phyloP scores from a whole-genome alignment of 805 yeast genomes.

The Saccharomycodes ludwigii region DNA sequence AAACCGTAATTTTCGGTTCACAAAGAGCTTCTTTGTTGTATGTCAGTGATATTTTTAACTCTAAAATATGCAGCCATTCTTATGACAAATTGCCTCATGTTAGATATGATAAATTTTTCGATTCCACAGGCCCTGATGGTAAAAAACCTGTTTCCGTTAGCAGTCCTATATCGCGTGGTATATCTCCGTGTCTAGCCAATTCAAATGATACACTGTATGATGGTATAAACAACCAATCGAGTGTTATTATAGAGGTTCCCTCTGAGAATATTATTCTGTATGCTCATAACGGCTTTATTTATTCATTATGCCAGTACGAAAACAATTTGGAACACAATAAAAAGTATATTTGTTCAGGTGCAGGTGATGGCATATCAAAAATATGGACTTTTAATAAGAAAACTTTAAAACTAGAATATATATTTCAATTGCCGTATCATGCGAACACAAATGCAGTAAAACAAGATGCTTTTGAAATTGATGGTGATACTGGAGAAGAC shows the following conservation, averaged over 20 bases:
- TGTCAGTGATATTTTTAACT: constrained; percentile 32
- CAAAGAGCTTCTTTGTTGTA: constrained; percentile 85
- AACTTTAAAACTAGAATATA: constrained; percentile 7
- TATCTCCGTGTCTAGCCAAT: not conserved
- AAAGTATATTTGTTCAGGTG: constrained; percentile 50
- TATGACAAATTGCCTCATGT: constrained; percentile 38
- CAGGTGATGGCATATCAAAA: constrained; percentile 86
- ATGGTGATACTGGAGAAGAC: not conserved
- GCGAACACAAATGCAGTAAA: no score
- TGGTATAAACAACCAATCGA: no score
- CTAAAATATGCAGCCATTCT: constrained; percentile 14
- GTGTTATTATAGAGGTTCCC: constrained; percentile 59
- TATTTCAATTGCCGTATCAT: constrained; percentile 8
- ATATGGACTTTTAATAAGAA: constrained; percentile 47
- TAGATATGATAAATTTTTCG: constrained; percentile 77
- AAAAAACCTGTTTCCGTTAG: constrained; percentile 7
- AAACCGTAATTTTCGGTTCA: constrained; percentile 71
- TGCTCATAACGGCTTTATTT: constrained; percentile 89
- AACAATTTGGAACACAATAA: constrained; percentile 10
- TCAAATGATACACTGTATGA: not conserved
- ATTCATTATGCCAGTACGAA: constrained; percentile 34
- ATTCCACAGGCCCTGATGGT: constrained; percentile 80
- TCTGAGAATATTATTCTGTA: constrained; percentile 53
- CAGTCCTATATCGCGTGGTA: not conserved
- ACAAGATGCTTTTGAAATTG: constrained; percentile 1